Evolutionary conservation across 768 basidiomycete species (phyloP).

Genomic region (Boletus barrowsii): DNA sequence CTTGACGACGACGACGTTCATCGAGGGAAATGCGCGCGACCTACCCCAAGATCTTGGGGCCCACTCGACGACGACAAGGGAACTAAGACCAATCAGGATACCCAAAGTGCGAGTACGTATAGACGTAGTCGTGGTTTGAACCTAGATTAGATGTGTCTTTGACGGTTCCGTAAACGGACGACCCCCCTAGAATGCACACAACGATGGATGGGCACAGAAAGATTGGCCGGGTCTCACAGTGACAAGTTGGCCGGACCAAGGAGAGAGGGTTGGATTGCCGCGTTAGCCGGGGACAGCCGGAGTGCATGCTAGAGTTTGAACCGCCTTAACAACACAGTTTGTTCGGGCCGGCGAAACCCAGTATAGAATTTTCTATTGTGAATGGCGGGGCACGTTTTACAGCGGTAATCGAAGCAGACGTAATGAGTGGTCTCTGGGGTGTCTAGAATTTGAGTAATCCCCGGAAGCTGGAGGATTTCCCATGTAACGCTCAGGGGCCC

Average conservation of each 20-base stretch:
- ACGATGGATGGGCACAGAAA: too few species aligned
- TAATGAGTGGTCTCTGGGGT: neutral
- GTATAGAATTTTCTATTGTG: slow-evolving; percentile 9
- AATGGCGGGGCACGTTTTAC: slow-evolving; percentile 12
- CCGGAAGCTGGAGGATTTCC: too few species aligned
- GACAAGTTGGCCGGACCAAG: too few species aligned
- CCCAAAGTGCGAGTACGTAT: too few species aligned
- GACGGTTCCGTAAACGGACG: slow-evolving; percentile 1
- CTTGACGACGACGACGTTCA: too few species aligned
- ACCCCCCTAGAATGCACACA: neutral
- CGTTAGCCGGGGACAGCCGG: slow-evolving; percentile 11
- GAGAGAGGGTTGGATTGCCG: neutral
- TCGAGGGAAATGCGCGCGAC: too few species aligned
- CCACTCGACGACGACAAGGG: neutral
- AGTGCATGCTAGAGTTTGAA: neutral
- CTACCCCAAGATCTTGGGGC: too few species aligned
- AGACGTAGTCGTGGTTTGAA: neutral
- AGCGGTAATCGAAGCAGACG: slow-evolving; percentile 15
- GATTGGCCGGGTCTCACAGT: too few species aligned
- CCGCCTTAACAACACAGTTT: neutral
- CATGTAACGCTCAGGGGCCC: too few species aligned
- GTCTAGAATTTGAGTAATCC: neutral
- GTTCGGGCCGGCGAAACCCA: neutral
- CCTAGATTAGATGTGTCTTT: slow-evolving; percentile 1
- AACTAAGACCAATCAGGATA: neutral